These are phyloP conservation scores for Sungouiozyma ichnusensis DNA, from an alignment of 805 yeast genomes.

Conservation along the genomic window DNA sequence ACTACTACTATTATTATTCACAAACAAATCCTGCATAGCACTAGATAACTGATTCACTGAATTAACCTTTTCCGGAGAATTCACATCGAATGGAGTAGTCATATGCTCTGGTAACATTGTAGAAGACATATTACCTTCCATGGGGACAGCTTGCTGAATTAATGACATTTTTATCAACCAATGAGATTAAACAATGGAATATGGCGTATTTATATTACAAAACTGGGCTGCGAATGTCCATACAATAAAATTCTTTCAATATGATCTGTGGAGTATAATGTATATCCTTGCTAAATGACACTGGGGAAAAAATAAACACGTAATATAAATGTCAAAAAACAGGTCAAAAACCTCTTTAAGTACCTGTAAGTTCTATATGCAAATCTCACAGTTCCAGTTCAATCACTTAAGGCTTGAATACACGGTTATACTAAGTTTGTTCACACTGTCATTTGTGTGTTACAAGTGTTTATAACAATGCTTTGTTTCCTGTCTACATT, in stretches of 20 bases:
- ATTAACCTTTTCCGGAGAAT: background rate
- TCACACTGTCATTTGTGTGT: no score
- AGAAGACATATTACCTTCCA: background rate
- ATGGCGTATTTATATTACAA: no score
- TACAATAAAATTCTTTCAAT: no score
- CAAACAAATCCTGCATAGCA: background rate
- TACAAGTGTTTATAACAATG: no score
- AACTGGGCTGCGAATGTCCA: no score
- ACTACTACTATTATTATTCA: no score
- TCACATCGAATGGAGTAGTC: background rate
- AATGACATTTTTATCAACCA: background rate
- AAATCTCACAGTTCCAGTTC: background rate
- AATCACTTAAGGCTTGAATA: constrained; percentile 3
- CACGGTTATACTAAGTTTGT: constrained; percentile 5
- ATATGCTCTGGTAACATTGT: background rate
- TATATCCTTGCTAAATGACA: background rate
- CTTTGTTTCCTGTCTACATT: no score
- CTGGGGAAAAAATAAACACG: background rate
- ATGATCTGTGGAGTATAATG: no score
- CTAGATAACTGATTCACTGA: background rate
- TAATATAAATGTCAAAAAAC: background rate
- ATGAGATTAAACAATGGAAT: no score
- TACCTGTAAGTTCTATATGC: background rate
- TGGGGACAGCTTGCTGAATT: background rate
- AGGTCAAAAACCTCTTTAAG: background rate